Percentiles rank a stretch among this genome's conserved stretches.
phyloP scores from a whole-genome alignment of 768 basidiomycete species.

The Chalciporus chontae region DNA sequence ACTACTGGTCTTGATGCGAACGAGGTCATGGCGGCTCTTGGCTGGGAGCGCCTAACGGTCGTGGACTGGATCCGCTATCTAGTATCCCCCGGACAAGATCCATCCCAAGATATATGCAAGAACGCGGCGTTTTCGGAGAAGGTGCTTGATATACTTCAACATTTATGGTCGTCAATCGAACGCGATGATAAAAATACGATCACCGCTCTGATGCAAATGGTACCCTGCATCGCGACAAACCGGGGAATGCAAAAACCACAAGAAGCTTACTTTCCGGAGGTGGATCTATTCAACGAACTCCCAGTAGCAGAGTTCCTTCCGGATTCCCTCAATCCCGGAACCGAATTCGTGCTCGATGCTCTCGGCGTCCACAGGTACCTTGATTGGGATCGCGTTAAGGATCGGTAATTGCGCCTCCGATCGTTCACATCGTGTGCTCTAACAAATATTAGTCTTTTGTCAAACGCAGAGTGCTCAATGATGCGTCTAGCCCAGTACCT shows the following conservation, averaged over 20 bases:
- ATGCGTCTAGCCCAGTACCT: slow-evolving; percentile 2
- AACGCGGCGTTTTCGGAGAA: slow-evolving; percentile 74
- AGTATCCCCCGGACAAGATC: slow-evolving; percentile 40
- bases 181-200: slow-evolving; percentile 46
- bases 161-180: slow-evolving; percentile 59
- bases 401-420: not conserved
- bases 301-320: slow-evolving; percentile 45
- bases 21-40: slow-evolving; percentile 44
- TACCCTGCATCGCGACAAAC: slow-evolving; percentile 70
- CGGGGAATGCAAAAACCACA: slow-evolving; percentile 64
- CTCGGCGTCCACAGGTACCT: slow-evolving; percentile 54
- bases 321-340: slow-evolving; percentile 44
- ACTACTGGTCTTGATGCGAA: slow-evolving; percentile 52
- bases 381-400: slow-evolving; percentile 68
- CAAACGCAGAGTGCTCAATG: not conserved
- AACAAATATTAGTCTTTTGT: slow-evolving; percentile 1
- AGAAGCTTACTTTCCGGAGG: slow-evolving; percentile 79
- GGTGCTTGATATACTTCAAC: slow-evolving; percentile 48
- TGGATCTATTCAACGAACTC: slow-evolving; percentile 85
- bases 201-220: slow-evolving; percentile 42
- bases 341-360: slow-evolving; percentile 41
- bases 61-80: slow-evolving; percentile 70
- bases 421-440: not conserved
- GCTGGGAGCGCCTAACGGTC: slow-evolving; percentile 72
- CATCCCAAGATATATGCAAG: slow-evolving; percentile 54